These are phyloP conservation scores for Penicillium aurantiogriseum DNA, from an alignment of 2,329 filamentous ascomycete genomes.

Conservation along the genomic window DNA sequence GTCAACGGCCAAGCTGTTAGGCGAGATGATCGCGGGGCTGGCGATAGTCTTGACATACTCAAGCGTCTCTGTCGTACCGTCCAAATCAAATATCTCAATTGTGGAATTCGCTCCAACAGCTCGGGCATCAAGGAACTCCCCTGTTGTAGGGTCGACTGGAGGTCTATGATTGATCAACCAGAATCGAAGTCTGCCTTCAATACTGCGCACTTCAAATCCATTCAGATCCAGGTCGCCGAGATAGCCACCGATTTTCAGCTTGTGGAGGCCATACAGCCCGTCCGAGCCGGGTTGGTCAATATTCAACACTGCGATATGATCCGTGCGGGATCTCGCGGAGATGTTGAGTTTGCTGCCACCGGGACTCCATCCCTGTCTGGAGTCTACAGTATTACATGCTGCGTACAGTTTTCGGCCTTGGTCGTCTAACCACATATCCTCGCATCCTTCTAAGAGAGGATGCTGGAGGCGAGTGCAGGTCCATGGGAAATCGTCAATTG, in stretches of 20 bases:
- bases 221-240: not conserved
- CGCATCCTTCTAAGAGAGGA: slow-evolving; percentile 30
- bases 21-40: not conserved
- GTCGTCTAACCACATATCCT: slow-evolving; percentile 32
- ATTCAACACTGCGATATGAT: slow-evolving; percentile 30
- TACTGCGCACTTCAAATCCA: not conserved
- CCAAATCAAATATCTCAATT: not conserved
- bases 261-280: slow-evolving; percentile 18
- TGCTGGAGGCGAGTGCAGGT: slow-evolving; percentile 25
- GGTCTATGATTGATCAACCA: slow-evolving; percentile 1
- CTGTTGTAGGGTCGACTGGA: not conserved
- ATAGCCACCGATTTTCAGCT: not conserved
- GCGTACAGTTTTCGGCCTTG: not conserved
- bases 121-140: not conserved
- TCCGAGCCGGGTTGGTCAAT: slow-evolving; percentile 25
- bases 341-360: slow-evolving; percentile 21
- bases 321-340: slow-evolving; percentile 21
- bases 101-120: not conserved
- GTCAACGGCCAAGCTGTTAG: not conserved
- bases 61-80: not conserved
- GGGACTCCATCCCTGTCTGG: not conserved
- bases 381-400: not conserved
- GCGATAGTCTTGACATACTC: not conserved
- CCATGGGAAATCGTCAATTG: slow-evolving; percentile 35
- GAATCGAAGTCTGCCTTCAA: not conserved